Evolutionary conservation across 257 asterid species (phyloP), one percentile per base, ranked within the genome.

Genomic region (Eucommia ulmoides): DNA sequence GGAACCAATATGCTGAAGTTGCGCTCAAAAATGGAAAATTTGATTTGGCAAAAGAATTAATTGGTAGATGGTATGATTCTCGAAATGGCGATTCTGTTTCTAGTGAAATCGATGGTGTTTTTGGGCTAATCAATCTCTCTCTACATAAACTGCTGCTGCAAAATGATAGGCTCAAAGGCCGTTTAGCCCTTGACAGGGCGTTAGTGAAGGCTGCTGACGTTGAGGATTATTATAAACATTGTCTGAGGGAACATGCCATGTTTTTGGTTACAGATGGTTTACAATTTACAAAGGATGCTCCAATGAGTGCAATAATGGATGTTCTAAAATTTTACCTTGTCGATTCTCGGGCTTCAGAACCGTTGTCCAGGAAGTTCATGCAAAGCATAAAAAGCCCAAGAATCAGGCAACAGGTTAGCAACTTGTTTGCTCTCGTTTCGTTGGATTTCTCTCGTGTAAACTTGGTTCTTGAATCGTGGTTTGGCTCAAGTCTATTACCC

Each of bases 1-100:
- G 74, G 74, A 66, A 74, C 51, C 81, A 74, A 41, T 74, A 74
- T 60, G 67, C 59, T 33, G 69, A 52, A 54, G 60, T 66, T 3
- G 72, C 65, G 23, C 66, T 70, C 20, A 62, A 56, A 53, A 59
- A 45, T 33, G 64, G 59, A 20, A 66, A 51, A 24, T 22, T 58
- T 8, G 67, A 63, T 61, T 49, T 74, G 25, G 67, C 26, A 1
- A 58, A 54, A 63, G 74, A 64, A 53, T 50, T 74, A 46, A 70
- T 74, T 71, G 64, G 60, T 23, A 53, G 72, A 38, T 74, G 81
- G 81, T 42, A 53, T 44, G 66, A 69, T 56, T 49, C 60, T n/a
- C 52, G 47, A 55, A 56, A 50, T 24, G 51, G 65, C 55, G 55
- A 66, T 59, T 65, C 64, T 24, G 20, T 22, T 59, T 51, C 35